Evolutionary conservation across 768 basidiomycete species (phyloP), one percentile per base, ranked within the genome.

Genomic region (Lactarius sp.): DNA sequence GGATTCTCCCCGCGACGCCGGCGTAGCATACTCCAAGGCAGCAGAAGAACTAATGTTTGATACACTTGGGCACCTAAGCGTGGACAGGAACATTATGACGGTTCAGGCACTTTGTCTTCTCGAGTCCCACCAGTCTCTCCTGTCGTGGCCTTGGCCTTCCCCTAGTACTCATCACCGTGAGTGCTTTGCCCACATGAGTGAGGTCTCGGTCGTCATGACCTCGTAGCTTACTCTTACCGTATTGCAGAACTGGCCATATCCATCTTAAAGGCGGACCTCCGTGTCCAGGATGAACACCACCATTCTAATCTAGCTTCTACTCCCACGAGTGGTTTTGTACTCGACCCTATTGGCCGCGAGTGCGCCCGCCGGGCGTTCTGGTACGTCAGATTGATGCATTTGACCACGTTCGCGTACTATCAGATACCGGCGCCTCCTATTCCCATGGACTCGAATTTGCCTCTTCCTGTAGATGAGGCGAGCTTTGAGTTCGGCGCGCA

Each of bases 281-380:
- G 84, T 65, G 81, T 89, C 39, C 83, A 85, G 70, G 79, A 78
- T 66, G 81, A 84, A 44, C 86, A 89, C 64, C 79, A 81, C 64
- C 79, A 81, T 68, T 82, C 84, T 41, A 79, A 80, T 59, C 77
- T 83, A 65, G 81, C 86, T 44, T 81, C 85, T 52, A 75, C 82
- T 49, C 83, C 84, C 56, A 79, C 84, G 62, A 77, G 82, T 57
- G 81, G 83, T 57, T 83, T 83, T 67, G 83, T 84, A 27, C 80
- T 85, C 65, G 77, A 77, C 59, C 81, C 81, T 52, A 83, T 88
- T 67, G 85, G 90, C 69, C 86, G 84, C 64, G 90, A 93, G 76
- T 87, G 87, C 65, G 78, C 85, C n/a, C 85, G 90, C 52, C 84
- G 90, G 60, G 84, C 88, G 62, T 91, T 92, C 74, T 92, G 90